A percentile compares a stretch with the other conserved stretches of the same genome.
phyloP scores from a whole-genome alignment of 495 filamentous ascomycete genomes.

The Penicillium subrubescens region DNA sequence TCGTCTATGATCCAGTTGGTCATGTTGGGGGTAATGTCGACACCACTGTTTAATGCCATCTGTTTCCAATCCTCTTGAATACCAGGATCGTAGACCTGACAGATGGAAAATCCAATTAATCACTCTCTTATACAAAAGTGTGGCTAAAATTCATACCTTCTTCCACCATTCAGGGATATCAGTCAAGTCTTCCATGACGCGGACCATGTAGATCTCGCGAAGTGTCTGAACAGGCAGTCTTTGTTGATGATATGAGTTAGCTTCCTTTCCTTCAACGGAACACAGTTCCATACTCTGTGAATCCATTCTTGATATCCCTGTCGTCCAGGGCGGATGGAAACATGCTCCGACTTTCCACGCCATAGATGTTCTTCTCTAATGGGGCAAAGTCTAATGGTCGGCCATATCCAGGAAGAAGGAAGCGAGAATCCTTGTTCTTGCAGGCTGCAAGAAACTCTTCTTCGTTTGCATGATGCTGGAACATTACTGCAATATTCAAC shows the following conservation, averaged over 20 bases:
- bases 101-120: background rate
- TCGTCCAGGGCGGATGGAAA: slow-evolving; percentile 37
- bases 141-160: too few relatives aligned
- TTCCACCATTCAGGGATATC: slow-evolving; percentile 55
- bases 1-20: slow-evolving; percentile 56
- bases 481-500: slow-evolving; percentile 17
- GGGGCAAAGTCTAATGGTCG: slow-evolving; percentile 41
- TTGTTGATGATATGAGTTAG: background rate
- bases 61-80: slow-evolving; percentile 42
- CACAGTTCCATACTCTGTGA: slow-evolving; percentile 29
- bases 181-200: slow-evolving; percentile 43
- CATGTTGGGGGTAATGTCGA: slow-evolving; percentile 49
- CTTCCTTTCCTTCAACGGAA: background rate
- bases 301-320: slow-evolving; percentile 37
- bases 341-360: slow-evolving; percentile 29
- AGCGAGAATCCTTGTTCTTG: slow-evolving; percentile 18
- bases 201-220: slow-evolving; percentile 42
- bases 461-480: slow-evolving; percentile 20
- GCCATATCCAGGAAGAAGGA: slow-evolving; percentile 44
- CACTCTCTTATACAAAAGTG: too few relatives aligned
- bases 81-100: slow-evolving; percentile 43
- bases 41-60: slow-evolving; percentile 28
- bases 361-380: slow-evolving; percentile 34
- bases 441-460: background rate
- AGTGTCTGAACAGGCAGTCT: slow-evolving; percentile 41